Percentiles rank a stretch among this genome's conserved stretches.
phyloP scores from a whole-genome alignment of 495 filamentous ascomycete species.

The Clohesyomyces aquaticus region DNA sequence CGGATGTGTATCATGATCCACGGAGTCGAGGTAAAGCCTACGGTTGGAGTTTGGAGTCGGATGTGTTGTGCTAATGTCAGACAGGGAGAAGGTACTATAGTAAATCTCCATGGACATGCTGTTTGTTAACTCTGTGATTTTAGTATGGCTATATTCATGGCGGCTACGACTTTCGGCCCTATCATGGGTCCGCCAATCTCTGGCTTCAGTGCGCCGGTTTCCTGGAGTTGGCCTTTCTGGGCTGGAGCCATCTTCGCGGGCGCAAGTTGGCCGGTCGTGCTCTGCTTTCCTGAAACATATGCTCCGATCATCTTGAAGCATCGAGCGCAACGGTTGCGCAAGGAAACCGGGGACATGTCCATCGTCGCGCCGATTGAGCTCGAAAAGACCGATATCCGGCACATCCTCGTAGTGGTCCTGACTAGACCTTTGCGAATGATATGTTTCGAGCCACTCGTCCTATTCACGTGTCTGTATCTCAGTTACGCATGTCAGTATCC shows the following conservation, averaged over 20 bases:
- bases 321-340: conserved; percentile 58
- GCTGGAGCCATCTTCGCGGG: conserved; percentile 54
- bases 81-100: too few species aligned
- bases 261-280: conserved; percentile 46
- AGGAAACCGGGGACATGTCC: conserved; percentile 47
- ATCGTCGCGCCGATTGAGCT: conserved; percentile 52
- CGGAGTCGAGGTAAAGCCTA: conserved; percentile 62
- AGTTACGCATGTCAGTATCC: conserved; percentile 45
- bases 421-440: conserved; percentile 60
- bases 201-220: conserved; percentile 41
- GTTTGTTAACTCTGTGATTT: too few species aligned
- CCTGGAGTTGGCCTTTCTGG: conserved; percentile 63
- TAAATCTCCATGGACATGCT: too few species aligned
- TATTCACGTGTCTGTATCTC: conserved; percentile 69
- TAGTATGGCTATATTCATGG: conserved; percentile 70
- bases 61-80: too few species aligned
- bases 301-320: conserved; percentile 61
- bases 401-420: conserved; percentile 49
- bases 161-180: conserved; percentile 55
- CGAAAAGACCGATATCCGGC: conserved; percentile 46
- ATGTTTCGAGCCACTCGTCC: conserved; percentile 64
- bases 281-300: conserved; percentile 61
- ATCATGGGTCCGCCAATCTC: conserved; percentile 48
- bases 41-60: too few species aligned
- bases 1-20: conserved; percentile 68